Evolutionary conservation across 768 basidiomycete species (phyloP).

Genomic region (Bullera alba): DNA sequence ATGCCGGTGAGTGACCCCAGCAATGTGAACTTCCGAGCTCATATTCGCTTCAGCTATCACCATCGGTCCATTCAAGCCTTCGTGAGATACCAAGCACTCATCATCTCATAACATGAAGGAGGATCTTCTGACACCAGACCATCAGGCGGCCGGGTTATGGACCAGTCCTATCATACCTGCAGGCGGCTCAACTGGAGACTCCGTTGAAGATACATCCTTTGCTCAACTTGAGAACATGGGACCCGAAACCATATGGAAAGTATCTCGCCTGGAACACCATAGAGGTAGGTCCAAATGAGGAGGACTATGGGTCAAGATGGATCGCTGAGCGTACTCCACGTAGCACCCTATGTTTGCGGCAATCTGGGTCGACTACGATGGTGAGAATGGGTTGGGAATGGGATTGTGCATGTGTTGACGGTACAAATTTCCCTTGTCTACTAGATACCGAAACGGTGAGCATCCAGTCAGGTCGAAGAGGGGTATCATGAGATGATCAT

Average conservation of each 20-base stretch:
- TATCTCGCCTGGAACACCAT: conserved; percentile 42
- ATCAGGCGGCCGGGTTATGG: conserved; percentile 45
- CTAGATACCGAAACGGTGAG: conserved; percentile 44
- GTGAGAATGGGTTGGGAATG: neutral
- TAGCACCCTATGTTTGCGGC: conserved; percentile 46
- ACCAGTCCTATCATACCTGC: conserved; percentile 43
- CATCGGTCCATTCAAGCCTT: conserved; percentile 42
- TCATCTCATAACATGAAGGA: neutral
- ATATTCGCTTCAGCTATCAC: conserved; percentile 26
- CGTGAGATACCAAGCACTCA: conserved; percentile 12
- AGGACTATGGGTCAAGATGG: neutral
- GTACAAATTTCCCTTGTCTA: neutral
- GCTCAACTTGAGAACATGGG: conserved; percentile 42
- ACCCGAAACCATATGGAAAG: conserved; percentile 44
- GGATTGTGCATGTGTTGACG: neutral
- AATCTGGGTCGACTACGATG: conserved; percentile 46
- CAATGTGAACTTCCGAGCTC: neutral
- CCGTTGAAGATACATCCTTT: conserved; percentile 42
- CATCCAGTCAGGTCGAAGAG: neutral
- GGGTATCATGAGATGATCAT: neutral
- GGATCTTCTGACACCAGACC: neutral
- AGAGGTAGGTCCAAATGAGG: conserved; percentile 26
- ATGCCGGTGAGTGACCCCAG: conserved; percentile 35
- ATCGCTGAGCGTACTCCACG: neutral
- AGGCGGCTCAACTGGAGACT: conserved; percentile 41